phyloP scores from a whole-genome alignment of 305 asterid species.

The Ajuga reptans region DNA sequence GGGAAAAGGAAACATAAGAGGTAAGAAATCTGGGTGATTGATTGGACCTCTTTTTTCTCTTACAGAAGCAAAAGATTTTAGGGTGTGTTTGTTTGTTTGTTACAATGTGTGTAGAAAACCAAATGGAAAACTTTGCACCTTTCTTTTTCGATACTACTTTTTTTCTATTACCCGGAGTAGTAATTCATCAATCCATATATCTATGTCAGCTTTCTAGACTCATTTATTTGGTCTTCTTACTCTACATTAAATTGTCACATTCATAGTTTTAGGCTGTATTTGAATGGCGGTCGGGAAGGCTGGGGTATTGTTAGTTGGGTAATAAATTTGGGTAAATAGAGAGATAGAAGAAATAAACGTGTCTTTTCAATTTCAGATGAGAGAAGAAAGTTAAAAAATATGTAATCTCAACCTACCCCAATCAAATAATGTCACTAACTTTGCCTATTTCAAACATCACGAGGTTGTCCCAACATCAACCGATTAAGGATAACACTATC shows the following conservation, averaged over 20 bases:
- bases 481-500: no score
- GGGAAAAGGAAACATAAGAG: constrained; percentile 15
- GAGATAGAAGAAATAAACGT: no score
- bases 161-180: constrained; percentile 7
- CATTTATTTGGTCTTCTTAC: background rate
- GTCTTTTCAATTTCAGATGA: no score
- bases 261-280: no score
- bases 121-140: background rate
- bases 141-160: background rate
- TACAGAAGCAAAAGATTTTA: constrained; percentile 27
- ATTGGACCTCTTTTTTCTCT: constrained; percentile 17
- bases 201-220: background rate
- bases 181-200: background rate
- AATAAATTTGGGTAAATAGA: no score
- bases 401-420: no score
- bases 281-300: no score
- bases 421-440: no score
- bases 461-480: no score
- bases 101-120: background rate
- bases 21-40: constrained; percentile 24
- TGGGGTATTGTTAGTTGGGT: no score
- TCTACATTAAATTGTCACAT: background rate
- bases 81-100: constrained; percentile 9
- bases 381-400: no score
- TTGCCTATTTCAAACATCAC: no score